phyloP scores from a whole-genome alignment of 2,329 filamentous ascomycete species.

The Blastomyces silverae region DNA sequence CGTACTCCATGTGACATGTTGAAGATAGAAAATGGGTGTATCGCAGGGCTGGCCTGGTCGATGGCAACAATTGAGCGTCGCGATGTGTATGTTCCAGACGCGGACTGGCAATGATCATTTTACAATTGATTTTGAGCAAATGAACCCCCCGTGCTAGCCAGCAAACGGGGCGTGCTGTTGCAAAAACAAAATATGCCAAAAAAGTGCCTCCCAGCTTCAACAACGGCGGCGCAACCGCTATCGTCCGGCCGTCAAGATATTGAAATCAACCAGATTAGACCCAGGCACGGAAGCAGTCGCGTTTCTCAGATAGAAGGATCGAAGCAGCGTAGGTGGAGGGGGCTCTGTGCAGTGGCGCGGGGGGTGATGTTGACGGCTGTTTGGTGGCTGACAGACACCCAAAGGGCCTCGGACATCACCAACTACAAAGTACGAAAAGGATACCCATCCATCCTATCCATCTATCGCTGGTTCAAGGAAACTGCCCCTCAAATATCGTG shows the following conservation, averaged over 20 bases:
- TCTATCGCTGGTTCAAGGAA: background rate
- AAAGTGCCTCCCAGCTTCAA: background rate
- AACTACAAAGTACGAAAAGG: constrained; percentile 1
- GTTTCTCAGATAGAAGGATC: background rate
- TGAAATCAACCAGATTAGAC: background rate
- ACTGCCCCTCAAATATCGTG: background rate
- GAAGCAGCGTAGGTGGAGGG: background rate
- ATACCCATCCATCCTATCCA: background rate
- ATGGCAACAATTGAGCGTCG: background rate
- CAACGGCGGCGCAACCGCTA: too few relatives aligned
- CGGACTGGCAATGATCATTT: background rate
- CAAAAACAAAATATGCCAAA: background rate
- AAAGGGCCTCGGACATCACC: background rate
- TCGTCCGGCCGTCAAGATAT: too few relatives aligned
- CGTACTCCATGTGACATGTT: background rate
- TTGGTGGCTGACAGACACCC: background rate
- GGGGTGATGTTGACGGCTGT: background rate
- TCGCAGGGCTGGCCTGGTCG: background rate
- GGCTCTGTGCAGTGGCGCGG: background rate
- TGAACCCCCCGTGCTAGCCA: background rate
- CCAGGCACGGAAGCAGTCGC: background rate
- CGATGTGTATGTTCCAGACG: background rate
- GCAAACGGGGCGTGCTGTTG: background rate
- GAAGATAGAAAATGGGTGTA: background rate
- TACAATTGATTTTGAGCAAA: constrained; percentile 1